Base-by-base conservation (phyloP, 139 green algal genomes). In the Yamagishiella unicocca region DNA sequence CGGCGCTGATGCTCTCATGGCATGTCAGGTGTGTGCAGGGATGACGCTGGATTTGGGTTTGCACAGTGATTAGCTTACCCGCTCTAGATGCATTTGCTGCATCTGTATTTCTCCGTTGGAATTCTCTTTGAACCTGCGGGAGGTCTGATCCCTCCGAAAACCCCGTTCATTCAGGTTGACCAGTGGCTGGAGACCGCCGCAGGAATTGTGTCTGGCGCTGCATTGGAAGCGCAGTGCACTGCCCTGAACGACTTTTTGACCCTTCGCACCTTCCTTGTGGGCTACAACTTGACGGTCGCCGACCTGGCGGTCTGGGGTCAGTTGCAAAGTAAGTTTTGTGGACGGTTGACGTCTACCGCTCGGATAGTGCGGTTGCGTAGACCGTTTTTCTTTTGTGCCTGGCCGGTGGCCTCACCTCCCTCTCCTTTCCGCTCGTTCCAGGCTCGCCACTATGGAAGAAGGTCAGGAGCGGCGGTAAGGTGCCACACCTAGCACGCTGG, bases 261-360 rank as follows among this genome's bases (percentile, higher is more conserved):
- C 0, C 89, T 97, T 74, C 91, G 97, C 74, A 97, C 96, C 33
- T 98, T 94, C 90, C 88, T 99, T 24, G 96, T 97, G 4, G 97
- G 96, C 87, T 90, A 97, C 83, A 42, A 38, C 6, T 70, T 96
- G 8, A 96, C 94, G 4, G 40, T 97, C 29, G 98, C 97, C 0
- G 98, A 99, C 90, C 14, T 98, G 21, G 94, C 92, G 0, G 82
- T 97, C 19, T 99, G 97, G 97, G 95, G 93, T 12, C 91, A 95
- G 84, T 90, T 99, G 78, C 92, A 94, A 45, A 90, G 93, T 95
- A 66, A 68, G 84, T 53, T n/a, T n/a, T n/a, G n/a, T n/a, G n/a
- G n/a, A n/a, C n/a, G n/a, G n/a, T n/a, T n/a, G n/a, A n/a, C n/a
- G n/a, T n/a, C n/a, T n/a, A n/a, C n/a, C n/a, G n/a, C n/a, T n/a